Percentiles rank a stretch among this genome's conserved stretches.
These are phyloP conservation scores for Eucalyptus marginata DNA, from an alignment of 345 rosid species.

Conservation along the genomic window DNA sequence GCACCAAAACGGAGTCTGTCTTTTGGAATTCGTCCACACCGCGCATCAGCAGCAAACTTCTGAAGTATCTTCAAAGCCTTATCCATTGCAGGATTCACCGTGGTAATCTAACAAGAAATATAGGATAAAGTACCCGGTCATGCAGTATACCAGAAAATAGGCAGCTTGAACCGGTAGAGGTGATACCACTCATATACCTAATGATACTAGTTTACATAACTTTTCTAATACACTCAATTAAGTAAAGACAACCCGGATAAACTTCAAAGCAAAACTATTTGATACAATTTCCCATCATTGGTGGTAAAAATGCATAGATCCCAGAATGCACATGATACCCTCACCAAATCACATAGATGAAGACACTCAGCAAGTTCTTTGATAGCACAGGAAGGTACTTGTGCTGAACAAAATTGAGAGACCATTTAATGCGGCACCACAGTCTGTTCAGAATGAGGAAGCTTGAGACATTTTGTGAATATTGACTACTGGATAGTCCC, in stretches of 20 bases:
- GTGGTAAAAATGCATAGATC: not conserved
- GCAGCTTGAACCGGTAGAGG: not conserved
- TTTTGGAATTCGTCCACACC: constrained; percentile 44
- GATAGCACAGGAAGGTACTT: not conserved
- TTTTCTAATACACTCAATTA: not conserved
- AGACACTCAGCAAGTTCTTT: not conserved
- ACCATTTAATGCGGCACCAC: not conserved
- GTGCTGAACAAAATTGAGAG: not conserved
- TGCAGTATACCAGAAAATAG: not conserved
- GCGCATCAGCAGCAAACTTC: constrained; percentile 63
- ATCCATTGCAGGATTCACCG: constrained; percentile 91
- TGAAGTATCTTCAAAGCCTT: constrained; percentile 56
- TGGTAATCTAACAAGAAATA: constrained; percentile 32
- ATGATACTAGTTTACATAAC: not conserved
- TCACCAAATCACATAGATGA: not conserved
- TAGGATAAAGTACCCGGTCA: not conserved
- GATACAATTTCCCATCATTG: not conserved
- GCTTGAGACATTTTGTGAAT: not conserved
- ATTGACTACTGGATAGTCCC: not conserved
- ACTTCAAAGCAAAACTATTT: not conserved
- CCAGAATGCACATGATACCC: not conserved
- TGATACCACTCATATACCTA: not conserved
- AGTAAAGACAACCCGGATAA: not conserved
- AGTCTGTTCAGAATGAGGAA: not conserved
- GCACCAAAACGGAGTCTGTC: constrained; percentile 77